Base-by-base conservation (phyloP, 257 asterid genomes). In the Solanum etuberosum region DNA sequence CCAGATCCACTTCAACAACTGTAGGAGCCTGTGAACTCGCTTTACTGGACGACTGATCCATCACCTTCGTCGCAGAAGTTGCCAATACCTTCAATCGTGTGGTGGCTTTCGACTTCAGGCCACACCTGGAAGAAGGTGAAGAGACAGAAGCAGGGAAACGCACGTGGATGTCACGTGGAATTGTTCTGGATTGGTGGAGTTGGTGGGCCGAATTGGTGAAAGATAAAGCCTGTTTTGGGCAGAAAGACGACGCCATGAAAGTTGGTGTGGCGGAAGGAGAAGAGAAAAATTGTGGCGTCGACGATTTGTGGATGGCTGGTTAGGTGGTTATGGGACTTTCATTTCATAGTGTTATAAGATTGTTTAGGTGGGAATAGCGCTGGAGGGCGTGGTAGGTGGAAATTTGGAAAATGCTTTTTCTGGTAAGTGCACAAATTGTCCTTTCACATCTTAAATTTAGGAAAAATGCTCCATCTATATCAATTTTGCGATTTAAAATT, bases 1-100 rank as follows among this genome's bases (percentile, higher is more conserved):
- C 99, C 93, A 97, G 92, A 93, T 95, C 96, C 51, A 97, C 99
- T 87, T 95, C 97, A 7, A 97, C 99, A 87, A 89, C 85, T 3
- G 96, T 87, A 78, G 98, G 92, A 73, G 87, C 89, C 9, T 68
- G 89, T 35, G 96, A 86, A 81, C 94, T 86, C 70, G 92, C 67
- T 74, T 92, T 86, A 83, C 91, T 91, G 67, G 88, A 90, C 10
- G 90, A 90, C 78, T 88, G 96, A 88, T 95, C 98, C 96, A 94
- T 91, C 83, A 90, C 92, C n/a, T 92, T 93, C 42, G 94, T 77
- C 32, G 92, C 90, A 27, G 95, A 89, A 48, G 92, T 87, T 5
- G 92, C 95, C 4, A 93, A 90, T 46, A 94, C 96, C 90, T 89
- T 92, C 88, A 92, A 84, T 91, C 85, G 70, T 63, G 84, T 9